Evolutionary conservation across 257 asterid genomes (phyloP), one percentile per base, ranked within the genome.

Genomic region (Solanum raphanifolium): DNA sequence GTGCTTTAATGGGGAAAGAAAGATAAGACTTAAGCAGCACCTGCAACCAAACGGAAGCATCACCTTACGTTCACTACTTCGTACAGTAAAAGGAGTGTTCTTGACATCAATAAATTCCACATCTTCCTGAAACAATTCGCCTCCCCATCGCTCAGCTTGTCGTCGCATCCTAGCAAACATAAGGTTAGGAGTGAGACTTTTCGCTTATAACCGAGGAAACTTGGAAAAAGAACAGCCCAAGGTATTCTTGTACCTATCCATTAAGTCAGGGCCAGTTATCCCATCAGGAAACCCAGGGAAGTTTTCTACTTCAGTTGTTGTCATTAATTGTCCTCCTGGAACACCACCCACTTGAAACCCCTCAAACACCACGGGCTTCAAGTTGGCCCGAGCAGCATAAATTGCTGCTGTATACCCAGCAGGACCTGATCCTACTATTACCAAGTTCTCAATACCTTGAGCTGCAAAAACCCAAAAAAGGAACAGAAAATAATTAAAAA

Each of bases 61-160:
- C 93, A 96, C 99, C 99, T 93, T 93, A 88, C 96, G 98, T 20
- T 96, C 99, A 82, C 96, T 94, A 88, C 98, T 96, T 90, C 89
- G 94, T 81, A 96, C 93, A 7, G 95, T 92, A 91, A 96, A 96
- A 87, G 99, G 99, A 9, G 93, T 89, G 39, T 62, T 94, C 85
- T 93, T 93, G 88, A 95, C 89, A 93, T 96, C 99, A 83, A 96
- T 41, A 65, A 92, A 93, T 87, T 96, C 99, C 82, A 95, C 98
- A 46, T 96, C 99, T 92, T 96, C 99, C 91, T 94, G 99, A 92
- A 89, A 88, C 87, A 96, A 90, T 91, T 96, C 99, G 12, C 98
- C 96, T 52, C 99, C 99, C 98, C 99, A 95, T 69, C 98, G 95
- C 90, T 95, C 98, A 85, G 99, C 99, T 94, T 96, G 98, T 74